Evolutionary conservation across 1,139 yeast species (phyloP).

Genomic region (Lodderomyces theae): DNA sequence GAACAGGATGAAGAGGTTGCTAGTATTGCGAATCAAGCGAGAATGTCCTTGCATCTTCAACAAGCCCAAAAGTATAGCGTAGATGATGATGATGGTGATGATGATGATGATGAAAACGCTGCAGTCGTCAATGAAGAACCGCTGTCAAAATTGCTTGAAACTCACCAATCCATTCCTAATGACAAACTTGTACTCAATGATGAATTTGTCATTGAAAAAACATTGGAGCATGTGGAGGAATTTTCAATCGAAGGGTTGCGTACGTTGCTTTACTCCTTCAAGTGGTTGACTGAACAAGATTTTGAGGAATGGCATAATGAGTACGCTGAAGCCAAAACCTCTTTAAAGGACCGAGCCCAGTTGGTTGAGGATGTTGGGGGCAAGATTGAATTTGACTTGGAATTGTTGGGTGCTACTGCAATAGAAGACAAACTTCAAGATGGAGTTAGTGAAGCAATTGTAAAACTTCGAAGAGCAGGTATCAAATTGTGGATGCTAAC

Average conservation of each 20-base stretch:
- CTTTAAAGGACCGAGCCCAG: slow-evolving; percentile 62
- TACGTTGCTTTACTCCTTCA: slow-evolving; percentile 79
- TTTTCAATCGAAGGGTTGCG: slow-evolving; percentile 94
- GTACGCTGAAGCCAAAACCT: slow-evolving; percentile 74
- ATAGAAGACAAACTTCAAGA: slow-evolving; percentile 95
- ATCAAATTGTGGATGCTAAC: slow-evolving; percentile 97
- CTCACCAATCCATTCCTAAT: slow-evolving; percentile 44
- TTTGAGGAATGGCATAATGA: slow-evolving; percentile 65
- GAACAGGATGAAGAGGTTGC: slow-evolving; percentile 52
- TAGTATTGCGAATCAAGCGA: slow-evolving; percentile 56
- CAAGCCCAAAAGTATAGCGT: slow-evolving; percentile 56
- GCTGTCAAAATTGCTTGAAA: not conserved
- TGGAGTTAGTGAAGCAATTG: slow-evolving; percentile 94
- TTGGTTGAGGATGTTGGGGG: slow-evolving; percentile 75
- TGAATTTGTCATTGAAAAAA: slow-evolving; percentile 74
- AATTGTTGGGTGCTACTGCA: slow-evolving; percentile 88
- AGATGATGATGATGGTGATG: slow-evolving; percentile 22
- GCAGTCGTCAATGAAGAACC: not conserved
- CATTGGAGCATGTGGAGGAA: slow-evolving; percentile 86
- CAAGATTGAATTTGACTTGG: slow-evolving; percentile 62
- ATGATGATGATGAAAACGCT: too few species aligned
- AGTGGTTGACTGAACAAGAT: slow-evolving; percentile 60
- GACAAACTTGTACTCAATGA: slow-evolving; percentile 70
- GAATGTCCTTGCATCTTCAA: slow-evolving; percentile 62
- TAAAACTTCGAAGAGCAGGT: slow-evolving; percentile 87